Evolutionary conservation across 1,284 basidiomycete genomes (phyloP).

Genomic region (Clitocybe nebularis): DNA sequence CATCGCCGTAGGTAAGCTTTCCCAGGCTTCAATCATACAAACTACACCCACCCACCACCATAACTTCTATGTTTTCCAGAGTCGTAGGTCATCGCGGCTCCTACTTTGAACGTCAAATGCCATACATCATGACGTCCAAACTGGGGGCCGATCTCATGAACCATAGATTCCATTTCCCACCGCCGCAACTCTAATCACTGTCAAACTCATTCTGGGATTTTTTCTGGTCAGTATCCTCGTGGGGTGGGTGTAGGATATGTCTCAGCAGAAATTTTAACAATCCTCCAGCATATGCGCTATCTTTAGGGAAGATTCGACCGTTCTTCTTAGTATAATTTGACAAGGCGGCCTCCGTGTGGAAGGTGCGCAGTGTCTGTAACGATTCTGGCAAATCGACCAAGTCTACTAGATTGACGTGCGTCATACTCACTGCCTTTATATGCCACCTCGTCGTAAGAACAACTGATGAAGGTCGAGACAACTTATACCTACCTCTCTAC

Average conservation of each 20-base stretch:
- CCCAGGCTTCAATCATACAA: too few species aligned
- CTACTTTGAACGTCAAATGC: too few species aligned
- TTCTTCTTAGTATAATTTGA: conserved; percentile 9
- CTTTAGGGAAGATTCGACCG: conserved; percentile 11
- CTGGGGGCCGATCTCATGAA: too few species aligned
- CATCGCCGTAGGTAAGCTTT: too few species aligned
- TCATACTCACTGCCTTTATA: conserved; percentile 9
- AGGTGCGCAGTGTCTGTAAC: conserved; percentile 5
- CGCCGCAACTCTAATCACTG: too few species aligned
- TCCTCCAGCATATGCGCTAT: conserved; percentile 12
- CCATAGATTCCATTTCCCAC: too few species aligned
- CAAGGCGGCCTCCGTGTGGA: conserved; percentile 11
- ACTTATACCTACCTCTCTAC: conserved; percentile 17
- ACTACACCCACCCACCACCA: too few species aligned
- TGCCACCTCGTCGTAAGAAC: neutral
- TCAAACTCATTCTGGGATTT: too few species aligned
- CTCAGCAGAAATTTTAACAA: conserved; percentile 14
- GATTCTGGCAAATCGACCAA: conserved; percentile 7
- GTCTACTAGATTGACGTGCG: conserved; percentile 18
- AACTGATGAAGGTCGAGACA: neutral
- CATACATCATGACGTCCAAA: too few species aligned
- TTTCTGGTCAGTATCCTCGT: too few species aligned
- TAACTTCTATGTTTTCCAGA: too few species aligned
- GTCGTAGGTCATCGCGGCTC: too few species aligned
- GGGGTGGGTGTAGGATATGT: conserved; percentile 5